These are phyloP conservation scores for Ustilago hordei DNA, from an alignment of 1,284 basidiomycete species.

Conservation along the genomic window DNA sequence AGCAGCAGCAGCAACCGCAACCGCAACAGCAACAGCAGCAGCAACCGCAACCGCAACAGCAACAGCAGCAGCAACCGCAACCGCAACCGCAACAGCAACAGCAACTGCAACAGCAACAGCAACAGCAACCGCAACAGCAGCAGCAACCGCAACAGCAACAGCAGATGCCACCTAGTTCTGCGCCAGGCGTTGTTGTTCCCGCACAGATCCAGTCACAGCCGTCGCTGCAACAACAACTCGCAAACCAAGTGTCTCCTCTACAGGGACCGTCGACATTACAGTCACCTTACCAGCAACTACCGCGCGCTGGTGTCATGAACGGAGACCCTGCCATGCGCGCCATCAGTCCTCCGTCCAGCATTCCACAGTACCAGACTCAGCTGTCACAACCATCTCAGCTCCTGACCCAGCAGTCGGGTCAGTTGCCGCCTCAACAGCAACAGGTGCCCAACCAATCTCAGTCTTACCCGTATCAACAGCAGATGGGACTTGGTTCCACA, in stretches of 20 bases:
- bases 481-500: constrained; percentile 12
- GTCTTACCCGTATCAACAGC: constrained; percentile 26
- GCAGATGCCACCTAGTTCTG: constrained; percentile 12
- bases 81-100: constrained; percentile 22
- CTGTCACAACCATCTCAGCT: constrained; percentile 6
- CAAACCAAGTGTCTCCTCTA: neutral
- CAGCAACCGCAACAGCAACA: constrained; percentile 19
- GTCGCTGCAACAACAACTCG: constrained; percentile 14
- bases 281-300: constrained; percentile 25
- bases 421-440: constrained; percentile 21
- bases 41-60: constrained; percentile 13
- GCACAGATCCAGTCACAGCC: constrained; percentile 11
- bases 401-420: neutral
- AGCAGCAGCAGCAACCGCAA: constrained; percentile 20
- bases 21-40: constrained; percentile 14
- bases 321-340: constrained; percentile 26
- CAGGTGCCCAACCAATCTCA: constrained; percentile 26
- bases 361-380: constrained; percentile 34
- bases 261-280: constrained; percentile 15
- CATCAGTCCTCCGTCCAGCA: constrained; percentile 24
- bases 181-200: constrained; percentile 5
- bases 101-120: constrained; percentile 22
- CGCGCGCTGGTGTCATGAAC: constrained; percentile 12
- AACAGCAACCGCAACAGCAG: constrained; percentile 15
- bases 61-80: constrained; percentile 19